Evolutionary conservation across 1,284 basidiomycete genomes (phyloP), one percentile per base, ranked within the genome.

Genomic region (Peniophora sp.): DNA sequence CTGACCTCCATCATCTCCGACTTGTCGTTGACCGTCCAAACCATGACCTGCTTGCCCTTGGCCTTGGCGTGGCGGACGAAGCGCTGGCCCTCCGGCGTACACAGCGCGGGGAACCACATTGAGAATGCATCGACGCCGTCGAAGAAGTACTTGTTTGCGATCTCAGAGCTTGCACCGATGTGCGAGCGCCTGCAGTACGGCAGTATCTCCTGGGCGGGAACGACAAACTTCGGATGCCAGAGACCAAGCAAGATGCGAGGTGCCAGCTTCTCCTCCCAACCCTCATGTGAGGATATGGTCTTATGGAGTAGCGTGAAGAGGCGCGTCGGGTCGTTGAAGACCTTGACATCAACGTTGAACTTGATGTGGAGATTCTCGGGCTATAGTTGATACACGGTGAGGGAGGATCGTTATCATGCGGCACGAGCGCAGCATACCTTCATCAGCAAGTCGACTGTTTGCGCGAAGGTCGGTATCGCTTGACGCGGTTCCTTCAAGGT

Each of bases 11-110:
- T 88, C 95, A 99, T 97, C 64, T 96, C 86, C 53, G 83, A 81
- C 10, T 84, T 81, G 46, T 87, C 79, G 65, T 98, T 99, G 24
- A 98, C 95, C 0, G 96, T 99, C 97, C 97, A 99, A 11, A 95
- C 92, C 79, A 94, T 86, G 45, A 97, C 61, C 60, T 80, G 80
- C 78, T 99, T 99, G 20, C 88, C 88, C 0, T 80, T 84, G 15
- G 64, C 70, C 63, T 83, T 83, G 66, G 91, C 94, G 55, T 95
- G 88, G 17, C n/a, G n/a, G 12, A 45, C 14, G 43, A 45, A 45
- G 23, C 43, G 43, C 23, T 78, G 70, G 1, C 86, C 86, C 55
- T 93, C 92, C 14, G 71, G 65, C 2, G 82, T 83, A n/a, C 86
- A 82, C 41, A 98, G 70, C 12, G 80, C 70, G 1, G 71, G 75